Base-by-base conservation (phyloP, 805 yeast species). In the Yarrowia divulgata region DNA sequence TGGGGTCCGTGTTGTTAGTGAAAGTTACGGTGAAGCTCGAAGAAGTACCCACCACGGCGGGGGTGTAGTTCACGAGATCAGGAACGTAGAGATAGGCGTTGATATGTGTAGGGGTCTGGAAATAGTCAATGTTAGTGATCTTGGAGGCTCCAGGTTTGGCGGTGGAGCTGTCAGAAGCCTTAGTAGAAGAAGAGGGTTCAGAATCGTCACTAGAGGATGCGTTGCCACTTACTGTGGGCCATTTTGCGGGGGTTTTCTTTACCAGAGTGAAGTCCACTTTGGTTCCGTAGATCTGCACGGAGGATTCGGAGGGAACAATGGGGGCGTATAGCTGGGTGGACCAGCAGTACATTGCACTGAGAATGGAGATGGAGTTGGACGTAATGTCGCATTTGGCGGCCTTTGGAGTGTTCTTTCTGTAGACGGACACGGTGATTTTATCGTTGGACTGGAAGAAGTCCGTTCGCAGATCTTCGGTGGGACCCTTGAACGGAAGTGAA, bases 361-460 rank as follows among this genome's bases (percentile, higher is more conserved):
- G 48, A 34, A 63, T 68, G 29, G 45, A 54, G 14, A 68, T 74
- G 13, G 64, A 39, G 29, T 37, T 42, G 1, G 70, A 62, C 0
- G 74, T 71, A 70, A 85, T 81, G 0, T 81, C 78, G 6, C 88
- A 81, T 8, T 78, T 76, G 2, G 82, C 77, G 0, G 80, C 77
- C 55, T 81, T 75, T 9, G 89, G 87, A 18, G 91, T 84, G 49
- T 84, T 84, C 71, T 89, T 88, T 60, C 91, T 86, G 74, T 89
- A 94, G 8, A 94, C 79, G 1, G 94, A 86, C 37, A 93, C 81
- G 0, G 88, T 87, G 14, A 93, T 85, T 3, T 77, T 76, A 0
- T 79, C 79, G 10, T 79, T 74, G 16, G 88, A 83, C 77, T 95
- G 97, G 79, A 88, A 94, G 87, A 90, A 90, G 72, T 90, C 93